Conservation (phyloP, 768 basidiomycete species). For the Pluteus cervinus region DNA sequence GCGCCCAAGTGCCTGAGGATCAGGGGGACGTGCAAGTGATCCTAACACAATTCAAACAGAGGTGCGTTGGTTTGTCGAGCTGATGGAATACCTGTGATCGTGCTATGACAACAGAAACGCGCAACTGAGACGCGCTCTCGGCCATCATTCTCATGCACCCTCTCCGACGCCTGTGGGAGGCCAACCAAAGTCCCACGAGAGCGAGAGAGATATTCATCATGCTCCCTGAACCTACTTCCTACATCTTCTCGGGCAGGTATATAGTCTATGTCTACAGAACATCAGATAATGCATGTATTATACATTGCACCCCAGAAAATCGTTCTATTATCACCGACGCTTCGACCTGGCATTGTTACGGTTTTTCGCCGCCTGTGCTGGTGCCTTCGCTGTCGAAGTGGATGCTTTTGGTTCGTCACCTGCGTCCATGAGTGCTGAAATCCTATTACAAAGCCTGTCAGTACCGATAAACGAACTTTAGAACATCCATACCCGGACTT, state of each 20-base stretch:
- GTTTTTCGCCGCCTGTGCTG: constrained; percentile 5
- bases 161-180: constrained; percentile 4
- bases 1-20: too few species aligned
- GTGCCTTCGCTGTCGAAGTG: neutral
- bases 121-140: constrained; percentile 49
- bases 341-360: constrained; percentile 8
- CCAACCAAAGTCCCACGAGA: neutral
- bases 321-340: too few species aligned
- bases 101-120: constrained; percentile 13
- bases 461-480: neutral
- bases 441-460: constrained; percentile 20
- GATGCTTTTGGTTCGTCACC: constrained; percentile 15
- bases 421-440: constrained; percentile 33
- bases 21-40: too few species aligned
- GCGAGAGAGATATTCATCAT: neutral
- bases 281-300: too few species aligned
- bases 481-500: constrained; percentile 42
- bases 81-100: constrained; percentile 1
- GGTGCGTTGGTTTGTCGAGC: constrained; percentile 31
- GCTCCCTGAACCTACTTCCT: neutral
- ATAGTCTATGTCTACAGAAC: too few species aligned
- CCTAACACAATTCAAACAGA: constrained; percentile 62
- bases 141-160: constrained; percentile 35
- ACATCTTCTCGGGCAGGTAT: neutral
- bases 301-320: too few species aligned